A percentile compares a stretch with the other conserved stretches of the same genome.
Evolutionary conservation across 2,329 filamentous ascomycete genomes (phyloP).

Genomic region (Fusarium siculi): DNA sequence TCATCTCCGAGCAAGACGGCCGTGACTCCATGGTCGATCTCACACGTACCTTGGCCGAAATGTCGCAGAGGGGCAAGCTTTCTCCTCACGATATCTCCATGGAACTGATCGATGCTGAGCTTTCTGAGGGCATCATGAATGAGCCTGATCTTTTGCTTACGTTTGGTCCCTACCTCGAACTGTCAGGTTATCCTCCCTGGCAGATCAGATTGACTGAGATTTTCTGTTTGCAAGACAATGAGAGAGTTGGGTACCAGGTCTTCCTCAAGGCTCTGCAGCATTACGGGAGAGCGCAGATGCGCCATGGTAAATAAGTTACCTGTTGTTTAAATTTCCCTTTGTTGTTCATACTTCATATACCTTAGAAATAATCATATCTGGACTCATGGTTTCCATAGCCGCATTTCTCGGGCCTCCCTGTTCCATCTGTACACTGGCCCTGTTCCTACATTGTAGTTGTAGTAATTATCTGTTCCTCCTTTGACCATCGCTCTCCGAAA

Average conservation of each 20-base stretch:
- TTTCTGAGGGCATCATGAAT: slow-evolving; percentile 80
- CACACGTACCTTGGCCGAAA: slow-evolving; percentile 92
- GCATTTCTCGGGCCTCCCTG: slow-evolving; percentile 61
- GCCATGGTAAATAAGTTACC: slow-evolving; percentile 71
- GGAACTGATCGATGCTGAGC: slow-evolving; percentile 89
- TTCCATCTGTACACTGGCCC: slow-evolving; percentile 78
- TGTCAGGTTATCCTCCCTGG: slow-evolving; percentile 96
- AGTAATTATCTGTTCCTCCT: slow-evolving; percentile 83
- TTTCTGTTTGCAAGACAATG: slow-evolving; percentile 80
- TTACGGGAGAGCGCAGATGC: slow-evolving; percentile 88
- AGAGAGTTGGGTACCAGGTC: slow-evolving; percentile 91
- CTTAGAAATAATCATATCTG: slow-evolving; percentile 30
- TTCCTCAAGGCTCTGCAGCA: slow-evolving; percentile 87
- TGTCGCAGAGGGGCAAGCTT: slow-evolving; percentile 91
- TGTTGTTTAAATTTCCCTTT: not conserved
- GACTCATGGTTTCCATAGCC: slow-evolving; percentile 49
- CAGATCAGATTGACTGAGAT: slow-evolving; percentile 96
- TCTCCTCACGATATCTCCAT: slow-evolving; percentile 82
- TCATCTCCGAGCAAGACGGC: slow-evolving; percentile 89
- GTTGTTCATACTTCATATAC: not conserved
- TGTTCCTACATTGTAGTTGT: slow-evolving; percentile 81
- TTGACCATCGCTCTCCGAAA: slow-evolving; percentile 77
- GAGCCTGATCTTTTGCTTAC: slow-evolving; percentile 92
- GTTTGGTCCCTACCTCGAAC: slow-evolving; percentile 83
- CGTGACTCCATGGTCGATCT: slow-evolving; percentile 94